Evolutionary conservation across 2,329 filamentous ascomycete genomes (phyloP), one percentile per base, ranked within the genome.

Genomic region (Fusarium redolens): DNA sequence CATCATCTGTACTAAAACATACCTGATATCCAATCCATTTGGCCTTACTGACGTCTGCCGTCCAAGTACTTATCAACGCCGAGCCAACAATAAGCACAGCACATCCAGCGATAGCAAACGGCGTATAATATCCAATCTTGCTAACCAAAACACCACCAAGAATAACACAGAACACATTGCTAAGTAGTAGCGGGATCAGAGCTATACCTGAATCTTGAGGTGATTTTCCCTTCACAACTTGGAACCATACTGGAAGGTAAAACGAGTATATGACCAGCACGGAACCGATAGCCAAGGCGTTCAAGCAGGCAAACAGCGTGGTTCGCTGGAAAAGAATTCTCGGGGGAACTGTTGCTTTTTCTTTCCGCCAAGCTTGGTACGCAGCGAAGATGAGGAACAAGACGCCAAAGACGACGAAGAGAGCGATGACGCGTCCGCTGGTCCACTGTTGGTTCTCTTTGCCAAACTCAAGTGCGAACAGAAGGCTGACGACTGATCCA

Each of bases 21-120:
- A 71, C 69, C 40, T 71, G 69, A 17, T 68, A 71, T 1, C 68
- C 63, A 1, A 71, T 45, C 57, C 61, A 71, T 55, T 48, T 71
- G 0, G 48, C 57, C 4, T 44, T 59, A 1, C 33, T 18, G 1
- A 54, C 38, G 5, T 64, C 57, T 2, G 54, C 30, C 3, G 68
- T 71, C 68, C 63, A 71, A 1, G 68, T 71, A 11, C 35, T 57
- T 6, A 71, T 48, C 7, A 71, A 28, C 1, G 69, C 57, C 2
- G 52, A 22, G 0, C 69, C 69, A 7, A 68, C 25, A 8, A 71
- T 33, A 1, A 71, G 17, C 1, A 65, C 31, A 1, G 48, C 57
- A 12, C 40, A 25, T 38, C 69, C 69, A 7, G 7, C 38, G 6
- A 71, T 71, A 1, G 58, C 30, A 20, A 71, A 71, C 8, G 69